Evolutionary conservation across 2,329 filamentous ascomycete species (phyloP).

Genomic region (Leptographium galeiforme): DNA sequence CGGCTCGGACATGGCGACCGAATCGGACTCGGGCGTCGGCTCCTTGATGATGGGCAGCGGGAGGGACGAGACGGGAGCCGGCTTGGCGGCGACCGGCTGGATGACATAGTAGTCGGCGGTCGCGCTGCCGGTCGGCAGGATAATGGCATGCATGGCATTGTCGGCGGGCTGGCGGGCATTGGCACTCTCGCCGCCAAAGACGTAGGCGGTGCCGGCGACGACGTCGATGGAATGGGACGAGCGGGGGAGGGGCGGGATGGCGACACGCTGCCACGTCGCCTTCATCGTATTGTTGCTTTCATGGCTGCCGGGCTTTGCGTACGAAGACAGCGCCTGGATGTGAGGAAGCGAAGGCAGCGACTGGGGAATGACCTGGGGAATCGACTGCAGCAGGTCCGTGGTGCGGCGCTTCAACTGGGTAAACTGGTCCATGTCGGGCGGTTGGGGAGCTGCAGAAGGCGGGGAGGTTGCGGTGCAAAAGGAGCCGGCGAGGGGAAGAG

Average conservation of each 20-base stretch:
- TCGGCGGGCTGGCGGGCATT: slow-evolving; percentile 48
- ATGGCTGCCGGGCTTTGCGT: slow-evolving; percentile 5
- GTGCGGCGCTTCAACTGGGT: slow-evolving; percentile 40
- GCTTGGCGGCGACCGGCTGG: slow-evolving; percentile 25
- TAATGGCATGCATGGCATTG: slow-evolving; percentile 56
- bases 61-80: slow-evolving; percentile 15
- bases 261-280: slow-evolving; percentile 48
- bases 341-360: background rate
- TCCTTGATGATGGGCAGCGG: slow-evolving; percentile 7
- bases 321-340: background rate
- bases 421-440: slow-evolving; percentile 35
- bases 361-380: background rate
- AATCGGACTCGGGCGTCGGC: slow-evolving; percentile 9
- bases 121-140: slow-evolving; percentile 43
- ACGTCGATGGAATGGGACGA: slow-evolving; percentile 63
- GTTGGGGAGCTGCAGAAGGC: background rate
- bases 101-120: slow-evolving; percentile 46
- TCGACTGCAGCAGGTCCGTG: slow-evolving; percentile 35
- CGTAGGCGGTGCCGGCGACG: slow-evolving; percentile 36
- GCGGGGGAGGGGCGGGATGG: slow-evolving; percentile 44
- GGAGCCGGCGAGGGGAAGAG: background rate
- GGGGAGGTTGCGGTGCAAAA: background rate
- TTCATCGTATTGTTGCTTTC: slow-evolving; percentile 25
- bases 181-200: slow-evolving; percentile 64
- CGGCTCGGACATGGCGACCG: slow-evolving; percentile 8